These are phyloP conservation scores for Draba incana DNA, from an alignment of 345 rosid species.

Conservation along the genomic window DNA sequence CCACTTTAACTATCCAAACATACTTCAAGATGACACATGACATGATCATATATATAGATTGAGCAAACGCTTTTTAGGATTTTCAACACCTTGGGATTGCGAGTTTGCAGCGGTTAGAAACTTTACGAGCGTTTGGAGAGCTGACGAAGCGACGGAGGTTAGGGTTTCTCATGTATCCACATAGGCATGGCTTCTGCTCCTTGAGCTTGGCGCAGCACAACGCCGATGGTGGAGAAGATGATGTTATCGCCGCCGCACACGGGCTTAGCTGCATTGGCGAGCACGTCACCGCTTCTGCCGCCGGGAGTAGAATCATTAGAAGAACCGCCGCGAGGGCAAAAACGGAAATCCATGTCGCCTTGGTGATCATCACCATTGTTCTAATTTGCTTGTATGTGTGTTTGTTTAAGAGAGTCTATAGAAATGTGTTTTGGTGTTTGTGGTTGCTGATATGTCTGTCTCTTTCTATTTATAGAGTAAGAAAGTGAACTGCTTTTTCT, in stretches of 20 bases:
- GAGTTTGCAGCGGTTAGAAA: constrained; percentile 79
- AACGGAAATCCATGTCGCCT: constrained; percentile 48
- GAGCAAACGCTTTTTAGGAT: not conserved
- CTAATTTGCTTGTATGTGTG: not conserved
- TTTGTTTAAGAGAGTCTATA: constrained; percentile 20
- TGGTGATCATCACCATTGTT: constrained; percentile 44
- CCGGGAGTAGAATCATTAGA: constrained; percentile 47
- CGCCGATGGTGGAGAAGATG: constrained; percentile 64
- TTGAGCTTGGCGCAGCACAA: constrained; percentile 78
- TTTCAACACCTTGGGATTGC: constrained; percentile 84
- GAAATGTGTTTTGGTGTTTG: constrained; percentile 25
- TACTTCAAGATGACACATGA: not conserved
- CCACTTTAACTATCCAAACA: not conserved
- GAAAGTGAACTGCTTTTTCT: constrained; percentile 24
- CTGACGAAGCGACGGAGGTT: constrained; percentile 66
- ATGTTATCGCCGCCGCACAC: constrained; percentile 76
- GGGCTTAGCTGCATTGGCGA: constrained; percentile 78
- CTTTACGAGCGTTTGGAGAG: constrained; percentile 89
- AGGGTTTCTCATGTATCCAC: constrained; percentile 81
- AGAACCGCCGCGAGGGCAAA: constrained; percentile 44
- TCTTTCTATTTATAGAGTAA: constrained; percentile 62
- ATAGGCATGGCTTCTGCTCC: constrained; percentile 90
- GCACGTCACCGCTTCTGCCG: constrained; percentile 73
- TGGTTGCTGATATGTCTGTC: constrained; percentile 19
- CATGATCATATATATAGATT: constrained; percentile 12